Base-by-base conservation (phyloP, 805 yeast genomes). In the Yamadazyma sp. region DNA sequence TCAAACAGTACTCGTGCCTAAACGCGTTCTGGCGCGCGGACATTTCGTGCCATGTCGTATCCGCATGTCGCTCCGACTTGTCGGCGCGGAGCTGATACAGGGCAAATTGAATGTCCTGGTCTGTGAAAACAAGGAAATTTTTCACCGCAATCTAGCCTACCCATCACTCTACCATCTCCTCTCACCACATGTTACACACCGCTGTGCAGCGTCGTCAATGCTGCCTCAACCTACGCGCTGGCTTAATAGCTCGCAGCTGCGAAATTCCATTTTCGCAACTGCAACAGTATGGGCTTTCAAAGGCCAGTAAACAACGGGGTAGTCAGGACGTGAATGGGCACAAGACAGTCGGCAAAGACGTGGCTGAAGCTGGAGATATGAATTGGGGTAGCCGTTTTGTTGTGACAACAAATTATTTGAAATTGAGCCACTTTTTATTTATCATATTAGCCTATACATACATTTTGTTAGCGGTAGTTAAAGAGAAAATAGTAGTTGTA, bases 201-300 rank as follows among this genome's bases (percentile, higher is more conserved):
- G n/a, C n/a, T n/a, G n/a, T n/a, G n/a, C n/a, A n/a, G n/a, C n/a
- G n/a, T n/a, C n/a, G n/a, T n/a, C n/a, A n/a, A n/a, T n/a, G n/a
- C n/a, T n/a, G n/a, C n/a, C n/a, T n/a, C n/a, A n/a, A n/a, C n/a
- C n/a, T n/a, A n/a, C n/a, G n/a, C n/a, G 28, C 14, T 25, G 10
- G 14, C 7, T 11, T 12, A 6, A 11, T 16, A 25, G 12, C 28
- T 25, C 28, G 28, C 21, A 25, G 28, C 31, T 35, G 38, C 38
- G 28, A 29, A 28, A 35, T 21, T 35, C 11, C 11, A 36, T 20
- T 27, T 36, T 36, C 40, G 40, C 40, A 36, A 30, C 31, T 30
- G 34, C 40, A 35, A 35, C 28, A 18, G 17, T 28, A 23, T 9
- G n/a, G n/a, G n/a, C n/a, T n/a, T n/a, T n/a, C n/a, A n/a, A n/a